These are phyloP conservation scores for Vanrija humicola DNA, from an alignment of 1,284 basidiomycete genomes.

Conservation along the genomic window DNA sequence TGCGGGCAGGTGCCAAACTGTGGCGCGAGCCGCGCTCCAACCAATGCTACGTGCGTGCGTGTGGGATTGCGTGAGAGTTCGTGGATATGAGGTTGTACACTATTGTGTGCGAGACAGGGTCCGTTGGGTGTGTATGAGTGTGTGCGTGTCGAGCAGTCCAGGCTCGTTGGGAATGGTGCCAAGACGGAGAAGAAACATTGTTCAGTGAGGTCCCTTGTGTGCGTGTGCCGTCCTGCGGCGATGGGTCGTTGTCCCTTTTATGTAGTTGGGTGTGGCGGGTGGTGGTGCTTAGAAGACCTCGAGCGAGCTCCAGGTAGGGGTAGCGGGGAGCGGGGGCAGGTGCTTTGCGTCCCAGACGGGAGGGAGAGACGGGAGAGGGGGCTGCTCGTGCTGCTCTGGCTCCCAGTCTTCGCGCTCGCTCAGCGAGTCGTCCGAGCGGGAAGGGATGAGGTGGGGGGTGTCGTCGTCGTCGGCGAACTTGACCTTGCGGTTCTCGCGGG, in stretches of 20 bases:
- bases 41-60: no score
- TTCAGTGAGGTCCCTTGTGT: not conserved
- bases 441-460: slow-evolving; percentile 3
- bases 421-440: slow-evolving; percentile 10
- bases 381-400: not conserved
- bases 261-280: not conserved
- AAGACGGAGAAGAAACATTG: not conserved
- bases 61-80: no score
- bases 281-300: not conserved
- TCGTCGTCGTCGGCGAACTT: slow-evolving; percentile 4
- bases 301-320: slow-evolving; percentile 1
- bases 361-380: not conserved
- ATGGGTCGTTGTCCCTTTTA: not conserved
- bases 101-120: no score
- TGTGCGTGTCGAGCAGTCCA: not conserved
- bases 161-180: no score
- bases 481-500: not conserved
- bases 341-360: not conserved
- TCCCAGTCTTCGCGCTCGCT: slow-evolving; percentile 14
- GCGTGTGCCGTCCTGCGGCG: not conserved
- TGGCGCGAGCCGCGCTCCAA: no score
- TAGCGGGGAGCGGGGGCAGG: not conserved
- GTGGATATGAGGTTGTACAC: no score
- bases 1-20: no score
- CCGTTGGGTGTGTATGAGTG: not conserved